Evolutionary conservation across 306 rosid species (phyloP).

Genomic region (Senna siamea): DNA sequence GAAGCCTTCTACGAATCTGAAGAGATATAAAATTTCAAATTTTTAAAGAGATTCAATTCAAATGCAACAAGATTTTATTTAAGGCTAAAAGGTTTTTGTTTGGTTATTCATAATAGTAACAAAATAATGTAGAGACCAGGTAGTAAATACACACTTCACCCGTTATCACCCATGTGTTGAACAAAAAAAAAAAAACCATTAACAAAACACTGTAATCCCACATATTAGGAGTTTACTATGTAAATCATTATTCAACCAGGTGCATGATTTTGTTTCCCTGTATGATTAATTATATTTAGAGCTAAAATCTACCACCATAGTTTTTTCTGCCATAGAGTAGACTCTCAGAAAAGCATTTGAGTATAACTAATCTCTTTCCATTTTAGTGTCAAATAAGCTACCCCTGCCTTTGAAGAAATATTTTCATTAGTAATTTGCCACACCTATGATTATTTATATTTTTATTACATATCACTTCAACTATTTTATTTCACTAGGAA

Average conservation of each 20-base stretch:
- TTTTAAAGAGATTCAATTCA: slow-evolving; percentile 4
- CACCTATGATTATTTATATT: neutral
- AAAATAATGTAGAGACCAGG: slow-evolving; percentile 21
- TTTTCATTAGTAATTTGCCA: neutral
- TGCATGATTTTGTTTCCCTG: neutral
- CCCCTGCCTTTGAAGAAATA: slow-evolving; percentile 25
- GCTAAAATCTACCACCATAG: slow-evolving; percentile 6
- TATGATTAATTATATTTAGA: slow-evolving; percentile 23
- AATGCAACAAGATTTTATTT: neutral
- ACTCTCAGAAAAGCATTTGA: slow-evolving; percentile 17
- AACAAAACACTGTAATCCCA: neutral
- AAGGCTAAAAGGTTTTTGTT: neutral
- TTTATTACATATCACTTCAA: neutral
- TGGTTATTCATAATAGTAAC: neutral
- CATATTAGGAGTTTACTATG: neutral
- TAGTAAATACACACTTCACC: neutral
- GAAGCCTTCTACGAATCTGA: slow-evolving; percentile 83
- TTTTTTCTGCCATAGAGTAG: neutral
- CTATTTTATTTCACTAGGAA: slow-evolving; percentile 24
- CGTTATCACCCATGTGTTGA: neutral
- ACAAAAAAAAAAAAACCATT: neutral
- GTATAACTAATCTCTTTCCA: too few species aligned
- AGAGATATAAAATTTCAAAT: slow-evolving; percentile 9
- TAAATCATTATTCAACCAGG: slow-evolving; percentile 21
- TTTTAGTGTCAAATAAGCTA: too few species aligned